Evolutionary conservation across 305 asterid species (phyloP), one percentile per base, ranked within the genome.

Genomic region (Andrographis paniculata): DNA sequence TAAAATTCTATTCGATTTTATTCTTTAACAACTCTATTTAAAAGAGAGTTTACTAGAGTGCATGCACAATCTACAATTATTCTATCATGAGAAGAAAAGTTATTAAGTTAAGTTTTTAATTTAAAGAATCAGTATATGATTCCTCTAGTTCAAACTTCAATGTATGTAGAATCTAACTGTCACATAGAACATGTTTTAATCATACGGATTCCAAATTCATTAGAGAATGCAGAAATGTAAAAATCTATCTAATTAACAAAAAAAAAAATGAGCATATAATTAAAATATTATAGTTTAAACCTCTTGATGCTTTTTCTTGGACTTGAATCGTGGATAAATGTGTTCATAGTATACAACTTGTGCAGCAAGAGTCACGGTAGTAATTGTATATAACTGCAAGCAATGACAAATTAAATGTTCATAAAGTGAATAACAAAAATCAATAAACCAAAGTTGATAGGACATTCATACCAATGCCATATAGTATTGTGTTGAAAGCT

Each of bases 401-500:
- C 18, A 52, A 57, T 9, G 11, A 5, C n/a, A 9, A 33, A 13
- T 13, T 33, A 33, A 33, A 6, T 1, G 38, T 21, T 13, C 16
- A 14, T 50, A 31, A 38, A 56, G 48, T 35, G 39, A 38, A 45
- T 20, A 27, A 57, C 42, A 21, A 42, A 47, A 53, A 24, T 15
- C 33, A 28, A 42, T 31, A 28, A 14, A 58, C 31, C 20, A 40
- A 48, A 14, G 55, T 22, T 13, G 48, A 56, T 14, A 36, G 53
- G 43, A 56, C 3, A 31, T 45, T 61, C 77, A 48, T 76, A 79
- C 94, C 88, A 79, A 56, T 47, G 94, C 94, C 39, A 58, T 65
- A 68, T 82, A 77, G 44, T 66, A 66, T 46, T 83, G 94, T 14
- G 82, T 66, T 23, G 94, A 84, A 55, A 83, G 87, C 94, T 83